Base-by-base conservation (phyloP, 805 yeast species). In the Sugiyamaella qingdaonensis region DNA sequence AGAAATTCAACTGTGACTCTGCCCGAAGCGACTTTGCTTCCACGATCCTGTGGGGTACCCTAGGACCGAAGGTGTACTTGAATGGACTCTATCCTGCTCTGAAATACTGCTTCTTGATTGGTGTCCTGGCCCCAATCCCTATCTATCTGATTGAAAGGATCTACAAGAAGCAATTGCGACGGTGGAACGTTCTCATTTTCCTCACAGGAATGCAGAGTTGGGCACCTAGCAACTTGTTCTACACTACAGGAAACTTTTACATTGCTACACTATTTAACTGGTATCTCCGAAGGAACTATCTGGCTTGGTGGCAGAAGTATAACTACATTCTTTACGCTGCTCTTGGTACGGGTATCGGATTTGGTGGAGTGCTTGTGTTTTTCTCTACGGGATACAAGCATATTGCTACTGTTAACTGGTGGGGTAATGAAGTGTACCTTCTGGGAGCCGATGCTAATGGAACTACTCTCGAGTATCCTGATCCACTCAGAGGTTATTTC, bases 231-330 rank as follows among this genome's bases (percentile, higher is more conserved):
- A 78, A 77, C 61, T 59, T 77, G 42, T 74, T 71, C 72, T 60
- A 63, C 53, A 73, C 72, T 58, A 70, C 67, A 39, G 72, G 77
- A 1, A 78, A 78, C 10, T 64, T 75, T 37, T 62, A 62, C 39
- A 43, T 76, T 46, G 73, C 78, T 21, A 69, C 66, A 55, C 48
- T 68, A 31, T 78, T 78, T 71, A 77, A 75, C 73, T 73, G 71
- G 58, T 64, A 66, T 52, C 61, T 77, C 52, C 73, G 75, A 49
- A 66, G 67, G 52, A 62, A 69, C 50, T 78, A 74, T 57, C 64
- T 72, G 8, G 62, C 67, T 18, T 78, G 81, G 81, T 78, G 81
- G 81, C 77, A 74, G 49, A 76, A 75, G 63, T 78, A 78, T 63
- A 76, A 77, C 59, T 78, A 78, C 58, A 69, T 78, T n/a, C 64